Conservation (phyloP, 164 flowering plant species). For the Dillenia suffruticosa region DNA sequence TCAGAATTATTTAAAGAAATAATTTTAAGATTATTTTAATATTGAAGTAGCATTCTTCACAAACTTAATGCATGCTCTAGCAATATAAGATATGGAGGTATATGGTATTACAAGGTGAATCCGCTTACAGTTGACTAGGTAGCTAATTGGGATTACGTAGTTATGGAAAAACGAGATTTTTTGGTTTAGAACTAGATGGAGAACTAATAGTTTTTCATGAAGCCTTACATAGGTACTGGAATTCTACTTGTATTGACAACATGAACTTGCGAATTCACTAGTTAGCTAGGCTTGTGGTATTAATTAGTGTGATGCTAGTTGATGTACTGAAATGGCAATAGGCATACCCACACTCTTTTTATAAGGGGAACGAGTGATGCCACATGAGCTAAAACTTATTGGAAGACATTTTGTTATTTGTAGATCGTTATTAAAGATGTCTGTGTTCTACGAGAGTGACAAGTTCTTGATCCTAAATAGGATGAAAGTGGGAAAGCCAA, state of each 20-base stretch:
- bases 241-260: background rate
- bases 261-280: too few species aligned
- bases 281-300: background rate
- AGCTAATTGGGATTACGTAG: background rate
- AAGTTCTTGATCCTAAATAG: background rate
- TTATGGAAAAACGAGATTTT: background rate
- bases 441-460: background rate
- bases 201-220: background rate
- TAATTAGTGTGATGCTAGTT: constrained; percentile 29
- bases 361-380: constrained; percentile 30
- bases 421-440: constrained; percentile 26
- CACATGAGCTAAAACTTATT: constrained; percentile 14
- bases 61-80: background rate
- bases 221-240: background rate
- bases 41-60: constrained; percentile 30
- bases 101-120: constrained; percentile 20
- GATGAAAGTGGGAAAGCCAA: background rate
- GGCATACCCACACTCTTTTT: constrained; percentile 12
- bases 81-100: constrained; percentile 20
- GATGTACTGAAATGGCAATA: constrained; percentile 23
- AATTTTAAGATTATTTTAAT: too few species aligned
- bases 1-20: too few species aligned
- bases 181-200: background rate
- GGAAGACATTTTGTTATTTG: constrained; percentile 25
- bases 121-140: constrained; percentile 9